Percentiles rank a stretch among this genome's conserved stretches.
Conservation (phyloP, 2,329 filamentous ascomycete genomes). For the Helicocarpus griseus region DNA sequence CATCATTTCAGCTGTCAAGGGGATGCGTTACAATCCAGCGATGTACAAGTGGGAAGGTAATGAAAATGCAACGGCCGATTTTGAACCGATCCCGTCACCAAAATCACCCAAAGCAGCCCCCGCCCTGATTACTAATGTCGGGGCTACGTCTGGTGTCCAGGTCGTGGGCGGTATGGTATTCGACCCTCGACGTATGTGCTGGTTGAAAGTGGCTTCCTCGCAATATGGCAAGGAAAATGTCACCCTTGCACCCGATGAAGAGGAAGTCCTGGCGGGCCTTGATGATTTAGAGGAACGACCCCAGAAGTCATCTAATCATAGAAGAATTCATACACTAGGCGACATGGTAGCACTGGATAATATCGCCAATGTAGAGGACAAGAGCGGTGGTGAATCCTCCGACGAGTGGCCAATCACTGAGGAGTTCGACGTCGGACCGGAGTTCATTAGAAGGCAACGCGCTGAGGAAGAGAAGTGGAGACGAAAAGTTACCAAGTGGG, state of each 20-base stretch:
- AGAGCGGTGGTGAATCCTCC: constrained; percentile 35
- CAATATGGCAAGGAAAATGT: constrained; percentile 26
- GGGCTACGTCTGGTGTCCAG: constrained; percentile 73
- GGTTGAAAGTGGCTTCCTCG: constrained; percentile 65
- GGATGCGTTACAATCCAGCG: constrained; percentile 89
- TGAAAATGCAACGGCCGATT: constrained; percentile 70
- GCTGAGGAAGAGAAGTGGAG: constrained; percentile 90
- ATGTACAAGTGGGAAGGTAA: constrained; percentile 94
- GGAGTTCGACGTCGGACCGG: constrained; percentile 94
- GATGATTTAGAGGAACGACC: constrained; percentile 71
- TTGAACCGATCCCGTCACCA: constrained; percentile 52
- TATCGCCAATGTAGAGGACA: constrained; percentile 27
- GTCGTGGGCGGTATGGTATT: constrained; percentile 98
- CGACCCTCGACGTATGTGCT: constrained; percentile 94
- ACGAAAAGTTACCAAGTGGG: constrained; percentile 79
- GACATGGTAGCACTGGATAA: constrained; percentile 19
- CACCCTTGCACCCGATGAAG: constrained; percentile 60
- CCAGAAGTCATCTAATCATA: constrained; percentile 13
- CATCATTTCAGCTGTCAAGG: constrained; percentile 60
- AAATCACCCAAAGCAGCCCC: constrained; percentile 36
- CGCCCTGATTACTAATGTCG: constrained; percentile 86
- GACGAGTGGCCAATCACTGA: constrained; percentile 84
- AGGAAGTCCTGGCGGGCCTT: constrained; percentile 91
- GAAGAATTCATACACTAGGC: not conserved
- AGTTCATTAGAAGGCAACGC: constrained; percentile 79